Evolutionary conservation across 2,329 filamentous ascomycete species (phyloP), one percentile per base, ranked within the genome.

Genomic region (Colletotrichum spaethianum): DNA sequence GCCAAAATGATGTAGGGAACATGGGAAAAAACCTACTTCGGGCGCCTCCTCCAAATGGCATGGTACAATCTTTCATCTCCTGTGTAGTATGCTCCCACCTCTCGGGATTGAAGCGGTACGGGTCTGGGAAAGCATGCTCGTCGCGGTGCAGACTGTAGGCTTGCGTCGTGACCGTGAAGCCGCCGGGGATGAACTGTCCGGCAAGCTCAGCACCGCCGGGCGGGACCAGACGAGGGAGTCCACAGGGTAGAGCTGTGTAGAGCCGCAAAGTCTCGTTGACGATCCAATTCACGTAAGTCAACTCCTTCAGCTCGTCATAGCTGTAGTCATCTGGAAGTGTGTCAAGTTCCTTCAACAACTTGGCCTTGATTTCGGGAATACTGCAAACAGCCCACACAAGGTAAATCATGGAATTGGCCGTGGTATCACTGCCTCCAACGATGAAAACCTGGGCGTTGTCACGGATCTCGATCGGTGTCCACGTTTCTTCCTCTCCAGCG

Each of bases 401-500:
- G 68, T 88, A 89, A 0, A 86, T 89, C 60, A 89, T 74, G 0
- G 85, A 85, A 23, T 83, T 81, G 3, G 87, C 83, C 0, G 87
- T 89, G 0, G 87, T 89, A 68, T 89, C 87, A 55, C 82, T 86
- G 3, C 87, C 87, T 1, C 86, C 88, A 8, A 86, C 73, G 63
- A 89, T 88, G 74, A 86, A 87, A 0, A 63, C 63, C 42, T 65
- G 56, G 3, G 72, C 68, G 38, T 73, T 67, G 53, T 72, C 68
- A 12, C 68, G 72, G 53, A 73, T 68, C 46, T 73, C 72, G 36
- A 63, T 53, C 11, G 62, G 53, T 12, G 55, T 57, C 62, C 68
- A 67, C 23, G 28, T 36, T 14, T 67, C 68, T 46, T 72, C 68
- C 12, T 57, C 48, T 9, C 63, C 68, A 5, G 72, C 68, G 6